Base-by-base conservation (phyloP, 768 basidiomycete species). In the Xerocomus potaroensis region DNA sequence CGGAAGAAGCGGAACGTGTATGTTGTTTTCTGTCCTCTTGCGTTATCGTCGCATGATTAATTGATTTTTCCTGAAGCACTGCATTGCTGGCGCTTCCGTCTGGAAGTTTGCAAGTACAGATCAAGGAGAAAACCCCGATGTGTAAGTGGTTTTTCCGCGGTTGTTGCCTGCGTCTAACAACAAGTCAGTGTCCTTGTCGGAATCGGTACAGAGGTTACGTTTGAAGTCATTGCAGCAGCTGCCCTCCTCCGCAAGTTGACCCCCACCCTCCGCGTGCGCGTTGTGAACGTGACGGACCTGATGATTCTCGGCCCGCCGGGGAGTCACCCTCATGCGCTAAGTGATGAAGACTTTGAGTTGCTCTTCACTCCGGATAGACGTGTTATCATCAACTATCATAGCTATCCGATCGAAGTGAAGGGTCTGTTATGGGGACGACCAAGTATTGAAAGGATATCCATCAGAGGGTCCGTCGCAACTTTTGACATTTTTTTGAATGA, bases 261-360 rank as follows among this genome's bases (percentile, higher is more conserved):
- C n/a, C 82, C 87, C 2, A 74, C 75, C 8, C 75, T 96, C 22
- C 83, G 92, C 30, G 83, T 91, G 7, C 81, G 89, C 16, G 87
- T 94, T 47, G 81, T 94, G 47, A 94, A 95, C 54, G 84, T 95
- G 49, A 88, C 89, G 2, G 91, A 95, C 58, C 72, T 94, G 36
- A 85, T 96, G 80, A 83, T 93, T 48, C 76, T 96, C 34, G 77
- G 79, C 23, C 71, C 76, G 5, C 63, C 60, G n/a, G 87, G 84
- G 43, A 67, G 74, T 10, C 90, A 93, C 60, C 90, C 91, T 8
- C 90, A 91, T 56, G 74, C 87, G 1, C 70, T 93, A 48, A 72
- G 64, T 53, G 68, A 75, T 22, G 75, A 72, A 1, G 78, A 76
- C 40, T 93, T 88, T 61, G 70, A 78, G 35, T 69, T 76, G 24